phyloP scores from a whole-genome alignment of 2,329 filamentous ascomycete genomes.

The Pseudogymnoascus sp. region DNA sequence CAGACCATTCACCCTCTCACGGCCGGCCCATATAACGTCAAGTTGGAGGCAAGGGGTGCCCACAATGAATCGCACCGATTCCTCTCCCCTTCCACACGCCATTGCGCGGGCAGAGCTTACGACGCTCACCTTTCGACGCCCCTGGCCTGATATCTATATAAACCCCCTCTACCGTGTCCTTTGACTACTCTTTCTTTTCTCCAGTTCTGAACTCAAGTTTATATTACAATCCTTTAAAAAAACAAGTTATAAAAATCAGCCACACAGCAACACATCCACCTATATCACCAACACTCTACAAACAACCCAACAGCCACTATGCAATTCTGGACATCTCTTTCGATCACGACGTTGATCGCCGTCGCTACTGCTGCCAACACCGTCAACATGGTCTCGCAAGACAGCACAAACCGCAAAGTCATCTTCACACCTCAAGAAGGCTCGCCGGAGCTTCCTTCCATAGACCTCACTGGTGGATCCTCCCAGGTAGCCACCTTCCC shows the following conservation, averaged over 20 bases:
- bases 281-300: not conserved
- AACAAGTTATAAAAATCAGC: not conserved
- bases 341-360: conserved; percentile 36
- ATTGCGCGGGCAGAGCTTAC: not conserved
- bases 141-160: conserved; percentile 1
- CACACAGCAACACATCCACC: conserved; percentile 1
- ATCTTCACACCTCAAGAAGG: conserved; percentile 25
- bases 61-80: conserved; percentile 6
- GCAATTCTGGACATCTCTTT: conserved; percentile 39
- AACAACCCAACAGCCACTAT: conserved; percentile 34
- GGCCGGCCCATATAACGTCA: not conserved
- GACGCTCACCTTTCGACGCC: conserved; percentile 4
- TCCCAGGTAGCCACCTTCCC: conserved; percentile 34
- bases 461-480: conserved; percentile 22
- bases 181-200: conserved; percentile 1
- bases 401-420: conserved; percentile 34
- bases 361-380: conserved; percentile 38
- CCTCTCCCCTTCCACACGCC: not conserved
- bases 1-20: not conserved
- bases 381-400: conserved; percentile 52
- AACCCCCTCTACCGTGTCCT: not conserved
- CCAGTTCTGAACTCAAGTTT: conserved; percentile 2
- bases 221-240: not conserved
- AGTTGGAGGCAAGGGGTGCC: conserved; percentile 3
- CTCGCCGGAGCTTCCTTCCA: conserved; percentile 14